phyloP scores from a whole-genome alignment of 495 filamentous ascomycete species.

The Parathielavia hyrcaniae region DNA sequence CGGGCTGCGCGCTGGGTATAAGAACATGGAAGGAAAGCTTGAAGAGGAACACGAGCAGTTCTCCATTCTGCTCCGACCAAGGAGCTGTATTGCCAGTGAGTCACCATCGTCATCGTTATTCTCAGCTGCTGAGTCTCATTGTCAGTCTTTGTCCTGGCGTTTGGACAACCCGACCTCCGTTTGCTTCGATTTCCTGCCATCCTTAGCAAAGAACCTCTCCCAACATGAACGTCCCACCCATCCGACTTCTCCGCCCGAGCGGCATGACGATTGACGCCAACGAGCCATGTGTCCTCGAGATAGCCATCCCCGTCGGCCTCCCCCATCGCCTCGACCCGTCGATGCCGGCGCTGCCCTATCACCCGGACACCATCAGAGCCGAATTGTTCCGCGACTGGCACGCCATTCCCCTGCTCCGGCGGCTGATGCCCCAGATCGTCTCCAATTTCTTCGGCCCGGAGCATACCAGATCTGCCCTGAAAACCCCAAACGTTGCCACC shows the following conservation, averaged over 20 bases:
- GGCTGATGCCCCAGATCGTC: background rate
- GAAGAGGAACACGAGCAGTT: too few species aligned
- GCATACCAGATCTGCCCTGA: background rate
- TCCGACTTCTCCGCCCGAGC: constrained; percentile 2
- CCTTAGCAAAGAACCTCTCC: too few species aligned
- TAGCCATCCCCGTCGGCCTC: background rate
- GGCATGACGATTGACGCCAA: background rate
- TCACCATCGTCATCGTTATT: too few species aligned
- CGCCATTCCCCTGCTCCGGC: constrained; percentile 3
- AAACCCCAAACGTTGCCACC: background rate
- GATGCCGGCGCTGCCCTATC: background rate
- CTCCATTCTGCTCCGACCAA: too few species aligned
- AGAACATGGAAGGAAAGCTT: too few species aligned
- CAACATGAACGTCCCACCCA: background rate
- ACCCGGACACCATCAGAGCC: background rate
- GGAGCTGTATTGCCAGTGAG: too few species aligned
- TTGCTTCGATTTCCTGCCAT: too few species aligned
- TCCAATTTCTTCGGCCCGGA: background rate
- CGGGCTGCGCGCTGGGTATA: too few species aligned
- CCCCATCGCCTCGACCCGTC: constrained; percentile 1
- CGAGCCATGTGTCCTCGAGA: constrained; percentile 1
- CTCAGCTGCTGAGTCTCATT: too few species aligned
- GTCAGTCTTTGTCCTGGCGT: too few species aligned
- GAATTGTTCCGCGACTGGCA: background rate
- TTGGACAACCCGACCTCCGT: too few species aligned